Percentiles rank a stretch among this genome's conserved stretches.
Evolutionary conservation across 2,329 filamentous ascomycete genomes (phyloP).

Genomic region (Fusarium stilboides): DNA sequence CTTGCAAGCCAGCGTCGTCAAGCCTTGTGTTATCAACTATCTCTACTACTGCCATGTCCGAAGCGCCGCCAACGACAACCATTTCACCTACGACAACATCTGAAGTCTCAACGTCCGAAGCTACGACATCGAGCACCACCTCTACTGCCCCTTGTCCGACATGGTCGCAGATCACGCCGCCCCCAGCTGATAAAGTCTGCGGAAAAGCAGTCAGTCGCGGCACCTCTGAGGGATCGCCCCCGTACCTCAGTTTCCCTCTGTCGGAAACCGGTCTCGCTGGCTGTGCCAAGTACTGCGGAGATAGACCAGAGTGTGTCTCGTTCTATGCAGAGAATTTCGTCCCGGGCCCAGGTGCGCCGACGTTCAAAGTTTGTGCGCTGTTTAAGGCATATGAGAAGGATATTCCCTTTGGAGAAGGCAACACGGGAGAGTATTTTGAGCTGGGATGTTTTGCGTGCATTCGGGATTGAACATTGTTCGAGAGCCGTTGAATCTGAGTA

Average conservation of each 20-base stretch:
- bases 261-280: background rate
- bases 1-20: too few relatives aligned
- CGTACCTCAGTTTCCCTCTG: background rate
- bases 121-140: background rate
- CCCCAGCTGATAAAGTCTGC: conserved; percentile 11
- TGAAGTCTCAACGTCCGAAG: background rate
- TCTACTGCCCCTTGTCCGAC: conserved; percentile 1
- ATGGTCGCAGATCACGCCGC: conserved; percentile 1
- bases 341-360: background rate
- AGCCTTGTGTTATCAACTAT: too few relatives aligned
- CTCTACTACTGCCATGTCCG: too few relatives aligned
- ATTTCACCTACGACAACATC: too few relatives aligned
- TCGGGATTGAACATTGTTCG: background rate
- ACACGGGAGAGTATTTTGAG: background rate
- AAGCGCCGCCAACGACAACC: too few relatives aligned
- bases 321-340: conserved; percentile 13
- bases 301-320: conserved; percentile 1
- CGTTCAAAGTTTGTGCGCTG: background rate
- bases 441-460: conserved; percentile 11
- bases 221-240: background rate
- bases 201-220: conserved; percentile 5
- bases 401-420: background rate
- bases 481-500: too few relatives aligned
- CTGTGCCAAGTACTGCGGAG: conserved; percentile 16
- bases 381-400: conserved; percentile 19